Evolutionary conservation across 371 early-diverging fungal species (phyloP).

Genomic region (Phascolomyces articulosus): DNA sequence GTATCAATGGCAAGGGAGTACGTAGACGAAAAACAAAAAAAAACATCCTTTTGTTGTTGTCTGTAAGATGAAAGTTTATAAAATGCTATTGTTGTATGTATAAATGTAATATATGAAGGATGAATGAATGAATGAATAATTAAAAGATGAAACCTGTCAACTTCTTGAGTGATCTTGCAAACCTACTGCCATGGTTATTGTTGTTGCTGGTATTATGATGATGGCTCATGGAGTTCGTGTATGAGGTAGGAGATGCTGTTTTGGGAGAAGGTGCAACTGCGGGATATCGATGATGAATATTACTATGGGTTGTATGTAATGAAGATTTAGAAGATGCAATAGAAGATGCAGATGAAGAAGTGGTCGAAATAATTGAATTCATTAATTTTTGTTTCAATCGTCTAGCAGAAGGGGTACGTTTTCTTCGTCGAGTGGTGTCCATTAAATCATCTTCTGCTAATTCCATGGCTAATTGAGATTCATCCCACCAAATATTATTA

Average conservation of each 20-base stretch:
- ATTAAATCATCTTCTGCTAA: conserved; percentile 19
- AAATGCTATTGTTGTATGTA: too few relatives aligned
- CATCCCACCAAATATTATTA: conserved; percentile 16
- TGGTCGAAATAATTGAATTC: neutral
- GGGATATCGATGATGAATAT: neutral
- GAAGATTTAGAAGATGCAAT: conserved; percentile 6
- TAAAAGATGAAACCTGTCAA: conserved; percentile 16
- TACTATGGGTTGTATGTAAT: neutral
- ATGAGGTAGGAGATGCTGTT: neutral
- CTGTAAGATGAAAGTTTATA: too few relatives aligned
- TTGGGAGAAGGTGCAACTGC: neutral
- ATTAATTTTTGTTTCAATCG: conserved; percentile 17
- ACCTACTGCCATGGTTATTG: conserved; percentile 9
- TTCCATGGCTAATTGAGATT: conserved; percentile 20
- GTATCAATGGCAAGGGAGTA: too few relatives aligned
- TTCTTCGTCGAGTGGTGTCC: neutral
- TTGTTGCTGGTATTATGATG: neutral
- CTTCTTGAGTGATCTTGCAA: conserved; percentile 22
- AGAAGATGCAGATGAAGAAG: conserved; percentile 12
- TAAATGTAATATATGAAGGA: too few relatives aligned
- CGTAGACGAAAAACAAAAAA: too few relatives aligned
- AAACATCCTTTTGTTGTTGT: too few relatives aligned
- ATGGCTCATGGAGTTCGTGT: too few relatives aligned
- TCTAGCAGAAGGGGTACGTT: conserved; percentile 9
- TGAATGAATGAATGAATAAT: neutral